phyloP scores from a whole-genome alignment of 805 yeast genomes.

The Kregervanrija pseudodelftensis region DNA sequence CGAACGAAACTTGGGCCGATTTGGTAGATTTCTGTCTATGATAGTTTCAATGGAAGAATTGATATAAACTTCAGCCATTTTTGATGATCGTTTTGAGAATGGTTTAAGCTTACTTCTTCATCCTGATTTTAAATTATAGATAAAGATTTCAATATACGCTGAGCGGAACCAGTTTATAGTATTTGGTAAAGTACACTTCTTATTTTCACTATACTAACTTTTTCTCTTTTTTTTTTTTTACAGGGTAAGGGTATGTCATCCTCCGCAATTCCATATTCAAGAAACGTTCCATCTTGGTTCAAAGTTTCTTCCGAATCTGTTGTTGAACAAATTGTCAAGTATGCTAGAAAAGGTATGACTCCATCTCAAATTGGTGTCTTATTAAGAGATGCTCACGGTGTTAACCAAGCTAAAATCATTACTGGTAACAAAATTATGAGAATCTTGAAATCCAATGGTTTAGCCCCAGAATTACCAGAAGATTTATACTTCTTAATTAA shows the following conservation, averaged over 20 bases:
- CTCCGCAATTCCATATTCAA: constrained; percentile 98
- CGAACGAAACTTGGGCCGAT: constrained; percentile 27
- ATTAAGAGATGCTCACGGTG: constrained; percentile 99
- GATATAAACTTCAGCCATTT: too few species aligned
- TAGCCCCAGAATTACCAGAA: constrained; percentile 99
- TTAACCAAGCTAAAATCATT: constrained; percentile 92
- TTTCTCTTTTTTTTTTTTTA: constrained; percentile 10
- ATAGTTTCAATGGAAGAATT: too few species aligned
- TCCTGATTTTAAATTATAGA: too few species aligned
- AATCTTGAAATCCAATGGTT: constrained; percentile 98
- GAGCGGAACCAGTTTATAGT: constrained; percentile 45
- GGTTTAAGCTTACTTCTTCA: not conserved
- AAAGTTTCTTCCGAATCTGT: constrained; percentile 91
- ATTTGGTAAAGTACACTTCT: constrained; percentile 24
- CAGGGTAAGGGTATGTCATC: constrained; percentile 99
- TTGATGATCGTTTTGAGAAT: not conserved
- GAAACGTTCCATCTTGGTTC: constrained; percentile 99
- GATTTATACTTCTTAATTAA: constrained; percentile 98
- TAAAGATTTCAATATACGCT: constrained; percentile 23
- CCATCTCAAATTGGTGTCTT: constrained; percentile 99
- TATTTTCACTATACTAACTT: constrained; percentile 27
- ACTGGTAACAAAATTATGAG: constrained; percentile 99
- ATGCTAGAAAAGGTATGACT: constrained; percentile 99
- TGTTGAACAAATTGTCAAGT: constrained; percentile 97
- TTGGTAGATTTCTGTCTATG: constrained; percentile 18